Conservation (phyloP, 1,284 basidiomycete species). For the Pascua sp. region DNA sequence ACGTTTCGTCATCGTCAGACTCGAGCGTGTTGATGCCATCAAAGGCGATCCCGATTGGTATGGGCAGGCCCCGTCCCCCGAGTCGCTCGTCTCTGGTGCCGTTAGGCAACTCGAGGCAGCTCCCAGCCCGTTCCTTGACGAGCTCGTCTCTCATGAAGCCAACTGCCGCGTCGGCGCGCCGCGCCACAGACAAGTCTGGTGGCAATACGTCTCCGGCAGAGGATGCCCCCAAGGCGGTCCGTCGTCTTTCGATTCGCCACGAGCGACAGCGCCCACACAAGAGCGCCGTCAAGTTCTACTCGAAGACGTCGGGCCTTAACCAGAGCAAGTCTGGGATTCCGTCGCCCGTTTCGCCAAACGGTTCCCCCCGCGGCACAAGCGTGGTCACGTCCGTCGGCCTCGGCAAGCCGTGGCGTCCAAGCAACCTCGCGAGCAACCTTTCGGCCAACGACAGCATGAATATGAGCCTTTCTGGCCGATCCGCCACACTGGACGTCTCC, state of each 20-base stretch:
- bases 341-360: slow-evolving; percentile 3
- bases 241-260: slow-evolving; percentile 11
- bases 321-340: background rate
- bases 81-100: background rate
- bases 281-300: slow-evolving; percentile 9
- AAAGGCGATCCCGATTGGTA: slow-evolving; percentile 7
- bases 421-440: too few species aligned
- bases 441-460: too few species aligned
- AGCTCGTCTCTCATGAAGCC: slow-evolving; percentile 14
- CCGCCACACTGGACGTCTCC: too few species aligned
- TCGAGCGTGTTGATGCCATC: background rate
- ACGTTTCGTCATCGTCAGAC: too few species aligned
- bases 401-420: too few species aligned
- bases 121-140: slow-evolving; percentile 7
- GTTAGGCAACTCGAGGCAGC: slow-evolving; percentile 13
- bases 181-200: slow-evolving; percentile 2
- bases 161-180: slow-evolving; percentile 15
- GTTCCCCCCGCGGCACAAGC: too few species aligned
- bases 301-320: slow-evolving; percentile 6
- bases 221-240: background rate
- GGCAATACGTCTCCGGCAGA: background rate
- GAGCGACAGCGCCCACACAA: slow-evolving; percentile 14
- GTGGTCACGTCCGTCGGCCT: too few species aligned
- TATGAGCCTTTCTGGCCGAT: too few species aligned
- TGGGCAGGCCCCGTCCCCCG: slow-evolving; percentile 8